Evolutionary conservation across 257 asterid species (phyloP).

Genomic region (Solanum arcanum): DNA sequence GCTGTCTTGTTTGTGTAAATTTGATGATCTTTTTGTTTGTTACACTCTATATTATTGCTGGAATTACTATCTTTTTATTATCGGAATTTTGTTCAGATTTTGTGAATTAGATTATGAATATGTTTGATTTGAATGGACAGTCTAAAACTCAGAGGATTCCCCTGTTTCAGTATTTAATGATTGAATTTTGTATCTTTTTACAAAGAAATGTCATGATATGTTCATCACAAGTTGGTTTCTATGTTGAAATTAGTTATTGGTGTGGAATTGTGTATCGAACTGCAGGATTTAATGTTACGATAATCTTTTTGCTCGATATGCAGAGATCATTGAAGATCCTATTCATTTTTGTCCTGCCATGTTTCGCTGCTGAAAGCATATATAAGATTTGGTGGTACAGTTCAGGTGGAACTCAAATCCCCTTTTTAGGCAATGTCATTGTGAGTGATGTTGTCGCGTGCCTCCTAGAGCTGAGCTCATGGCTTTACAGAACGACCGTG

Average conservation of each 20-base stretch:
- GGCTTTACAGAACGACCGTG: constrained; percentile 83
- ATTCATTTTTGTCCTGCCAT: constrained; percentile 75
- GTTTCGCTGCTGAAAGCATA: constrained; percentile 66
- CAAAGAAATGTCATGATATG: not conserved
- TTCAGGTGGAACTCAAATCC: constrained; percentile 74
- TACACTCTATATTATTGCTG: not conserved
- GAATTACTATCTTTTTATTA: not conserved
- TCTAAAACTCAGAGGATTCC: too few relatives aligned
- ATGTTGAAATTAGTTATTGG: not conserved
- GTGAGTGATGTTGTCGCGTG: constrained; percentile 80
- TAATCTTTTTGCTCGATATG: not conserved
- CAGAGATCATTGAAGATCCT: constrained; percentile 77
- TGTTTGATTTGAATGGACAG: too few relatives aligned
- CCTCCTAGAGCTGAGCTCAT: constrained; percentile 70
- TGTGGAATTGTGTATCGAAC: not conserved
- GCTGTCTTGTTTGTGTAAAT: not conserved
- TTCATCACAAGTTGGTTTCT: not conserved
- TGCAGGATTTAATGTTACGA: not conserved
- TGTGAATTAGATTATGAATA: not conserved
- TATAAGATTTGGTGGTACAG: constrained; percentile 91
- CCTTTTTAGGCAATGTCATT: constrained; percentile 66
- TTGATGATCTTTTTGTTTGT: not conserved
- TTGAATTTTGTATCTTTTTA: not conserved
- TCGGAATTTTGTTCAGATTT: not conserved
- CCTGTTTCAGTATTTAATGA: too few relatives aligned